A percentile compares a stretch with the other conserved stretches of the same genome.
Conservation (phyloP, 23 red algal species). For the Gracilaria vermiculophylla region DNA sequence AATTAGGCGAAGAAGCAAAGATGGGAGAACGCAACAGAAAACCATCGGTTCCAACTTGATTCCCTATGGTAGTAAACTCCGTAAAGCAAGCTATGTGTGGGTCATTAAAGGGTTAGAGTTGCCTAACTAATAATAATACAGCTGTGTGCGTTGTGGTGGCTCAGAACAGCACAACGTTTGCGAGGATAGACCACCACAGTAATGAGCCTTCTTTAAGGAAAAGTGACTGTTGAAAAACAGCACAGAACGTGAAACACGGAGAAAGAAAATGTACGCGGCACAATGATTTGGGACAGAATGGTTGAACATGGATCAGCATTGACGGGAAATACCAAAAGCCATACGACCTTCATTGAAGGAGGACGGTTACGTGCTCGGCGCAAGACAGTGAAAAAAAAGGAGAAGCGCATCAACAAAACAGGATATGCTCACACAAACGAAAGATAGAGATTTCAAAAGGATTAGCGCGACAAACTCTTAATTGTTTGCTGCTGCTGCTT, state of each 20-base stretch:
- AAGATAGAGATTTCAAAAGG: not conserved
- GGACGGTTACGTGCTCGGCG: too few species aligned
- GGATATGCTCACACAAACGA: not conserved
- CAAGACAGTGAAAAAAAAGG: not conserved
- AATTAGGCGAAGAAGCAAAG: too few species aligned
- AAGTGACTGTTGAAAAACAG: not conserved
- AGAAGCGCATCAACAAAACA: too few species aligned
- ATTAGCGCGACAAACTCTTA: conserved; percentile 11
- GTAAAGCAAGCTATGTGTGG: not conserved
- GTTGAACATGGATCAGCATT: not conserved
- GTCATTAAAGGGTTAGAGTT: conserved; percentile 1
- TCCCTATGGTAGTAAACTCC: too few species aligned
- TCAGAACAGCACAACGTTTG: not conserved
- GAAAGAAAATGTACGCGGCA: not conserved
- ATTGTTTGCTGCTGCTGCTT: conserved; percentile 47
- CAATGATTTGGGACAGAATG: not conserved
- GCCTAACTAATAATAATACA: conserved; percentile 1
- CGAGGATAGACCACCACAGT: not conserved
- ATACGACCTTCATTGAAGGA: too few species aligned
- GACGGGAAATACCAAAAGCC: too few species aligned
- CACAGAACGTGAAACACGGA: not conserved
- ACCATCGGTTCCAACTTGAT: too few species aligned
- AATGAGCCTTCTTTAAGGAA: not conserved
- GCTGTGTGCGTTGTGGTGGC: not conserved
- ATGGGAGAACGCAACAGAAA: too few species aligned